A percentile compares a stretch with the other conserved stretches of the same genome.
These are phyloP conservation scores for Hortiboletus campestris DNA, from an alignment of 768 basidiomycete genomes.

Conservation along the genomic window DNA sequence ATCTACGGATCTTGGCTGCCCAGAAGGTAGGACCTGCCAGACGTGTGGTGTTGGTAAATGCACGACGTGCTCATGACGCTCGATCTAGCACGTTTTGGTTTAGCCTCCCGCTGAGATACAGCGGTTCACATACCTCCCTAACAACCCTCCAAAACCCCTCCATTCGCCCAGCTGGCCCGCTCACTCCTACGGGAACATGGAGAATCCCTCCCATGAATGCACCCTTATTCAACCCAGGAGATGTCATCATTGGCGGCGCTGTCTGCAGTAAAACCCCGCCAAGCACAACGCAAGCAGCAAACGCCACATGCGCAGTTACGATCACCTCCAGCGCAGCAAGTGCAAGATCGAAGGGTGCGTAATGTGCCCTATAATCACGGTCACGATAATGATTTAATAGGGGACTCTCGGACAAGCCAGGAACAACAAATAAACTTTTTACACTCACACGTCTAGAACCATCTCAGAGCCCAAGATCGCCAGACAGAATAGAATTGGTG, in stretches of 20 bases:
- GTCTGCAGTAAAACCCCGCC: constrained; percentile 90
- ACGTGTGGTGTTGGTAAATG: constrained; percentile 85
- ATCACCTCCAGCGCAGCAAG: constrained; percentile 75
- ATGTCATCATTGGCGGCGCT: constrained; percentile 51
- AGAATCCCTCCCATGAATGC: constrained; percentile 1
- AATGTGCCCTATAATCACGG: constrained; percentile 42
- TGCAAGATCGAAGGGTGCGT: constrained; percentile 78
- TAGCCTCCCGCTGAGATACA: neutral
- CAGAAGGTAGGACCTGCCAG: constrained; percentile 72
- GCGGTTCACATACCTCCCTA: constrained; percentile 60
- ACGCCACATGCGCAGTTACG: constrained; percentile 80
- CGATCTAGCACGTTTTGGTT: constrained; percentile 50
- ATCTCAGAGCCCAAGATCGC: constrained; percentile 54
- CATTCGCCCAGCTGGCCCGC: constrained; percentile 59
- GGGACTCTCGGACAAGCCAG: neutral
- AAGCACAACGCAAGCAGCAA: constrained; percentile 78
- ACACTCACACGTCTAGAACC: constrained; percentile 57
- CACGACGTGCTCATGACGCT: constrained; percentile 78
- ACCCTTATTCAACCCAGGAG: constrained; percentile 10
- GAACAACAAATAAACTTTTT: neutral
- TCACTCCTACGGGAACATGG: neutral
- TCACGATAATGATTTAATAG: neutral
- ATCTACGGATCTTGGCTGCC: constrained; percentile 21
- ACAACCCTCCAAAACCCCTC: constrained; percentile 77
- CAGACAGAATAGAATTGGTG: constrained; percentile 57